These are phyloP conservation scores for Durusdinium trenchii DNA, from an alignment of 73 alveolate species.

Conservation along the genomic window DNA sequence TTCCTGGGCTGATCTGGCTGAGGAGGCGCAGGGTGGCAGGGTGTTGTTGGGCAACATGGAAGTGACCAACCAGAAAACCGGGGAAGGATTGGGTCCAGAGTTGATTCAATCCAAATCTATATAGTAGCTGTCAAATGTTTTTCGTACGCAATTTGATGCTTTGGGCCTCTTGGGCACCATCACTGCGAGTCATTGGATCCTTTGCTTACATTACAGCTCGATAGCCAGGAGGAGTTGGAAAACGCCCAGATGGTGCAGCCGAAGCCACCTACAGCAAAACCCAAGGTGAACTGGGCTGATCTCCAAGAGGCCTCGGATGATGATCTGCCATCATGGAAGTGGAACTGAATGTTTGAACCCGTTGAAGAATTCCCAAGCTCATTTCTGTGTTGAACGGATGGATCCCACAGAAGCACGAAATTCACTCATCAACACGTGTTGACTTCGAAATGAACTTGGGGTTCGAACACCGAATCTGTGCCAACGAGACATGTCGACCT, in stretches of 20 bases:
- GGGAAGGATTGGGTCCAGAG: no score
- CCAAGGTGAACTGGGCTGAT: constrained; percentile 77
- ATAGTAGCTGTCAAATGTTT: no score
- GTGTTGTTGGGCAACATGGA: no score
- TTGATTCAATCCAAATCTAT: no score
- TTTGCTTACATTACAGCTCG: neutral
- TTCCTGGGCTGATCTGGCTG: constrained; percentile 76
- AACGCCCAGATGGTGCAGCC: neutral
- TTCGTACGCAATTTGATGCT: no score
- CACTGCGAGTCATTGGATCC: neutral
- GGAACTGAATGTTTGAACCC: constrained; percentile 16
- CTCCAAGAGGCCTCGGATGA: constrained; percentile 40
- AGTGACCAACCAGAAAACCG: no score
- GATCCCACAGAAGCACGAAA: neutral
- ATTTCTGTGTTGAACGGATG: neutral
- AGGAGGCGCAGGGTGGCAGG: neutral
- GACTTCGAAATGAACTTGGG: constrained; percentile 4
- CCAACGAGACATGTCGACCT: constrained; percentile 61
- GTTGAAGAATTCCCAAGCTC: constrained; percentile 13
- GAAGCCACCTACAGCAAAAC: neutral
- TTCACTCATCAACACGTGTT: neutral
- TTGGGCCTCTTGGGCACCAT: no score
- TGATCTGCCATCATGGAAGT: constrained; percentile 43
- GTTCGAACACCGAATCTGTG: neutral
- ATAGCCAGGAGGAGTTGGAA: constrained; percentile 43